Evolutionary conservation across 2,329 filamentous ascomycete genomes (phyloP).

Genomic region (Pseudogymnoascus sp.): DNA sequence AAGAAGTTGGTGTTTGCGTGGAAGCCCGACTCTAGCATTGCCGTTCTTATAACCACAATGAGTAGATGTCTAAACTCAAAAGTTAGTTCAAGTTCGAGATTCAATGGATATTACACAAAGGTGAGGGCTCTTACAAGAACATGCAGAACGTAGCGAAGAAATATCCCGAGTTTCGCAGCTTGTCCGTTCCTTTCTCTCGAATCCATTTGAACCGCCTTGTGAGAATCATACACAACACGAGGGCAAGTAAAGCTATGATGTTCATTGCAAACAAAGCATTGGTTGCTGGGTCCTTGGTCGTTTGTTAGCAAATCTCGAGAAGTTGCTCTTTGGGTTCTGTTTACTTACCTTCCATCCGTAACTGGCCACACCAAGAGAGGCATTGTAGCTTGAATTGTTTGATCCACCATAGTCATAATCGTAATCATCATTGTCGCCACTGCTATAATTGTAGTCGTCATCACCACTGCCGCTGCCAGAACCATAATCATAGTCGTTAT

Average conservation of each 20-base stretch:
- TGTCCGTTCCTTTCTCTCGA: conserved; percentile 1
- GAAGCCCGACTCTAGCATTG: background rate
- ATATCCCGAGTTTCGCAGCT: conserved; percentile 2
- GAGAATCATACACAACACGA: background rate
- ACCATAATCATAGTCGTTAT: background rate
- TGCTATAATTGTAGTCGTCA: background rate
- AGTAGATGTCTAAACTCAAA: background rate
- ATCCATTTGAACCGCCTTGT: conserved; percentile 2
- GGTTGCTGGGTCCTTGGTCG: background rate
- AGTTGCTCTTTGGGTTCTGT: background rate
- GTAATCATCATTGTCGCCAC: background rate
- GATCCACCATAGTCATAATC: background rate
- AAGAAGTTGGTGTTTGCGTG: background rate
- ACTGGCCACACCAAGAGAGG: too few species aligned
- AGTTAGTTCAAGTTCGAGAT: background rate
- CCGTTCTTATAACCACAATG: background rate
- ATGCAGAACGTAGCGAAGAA: background rate
- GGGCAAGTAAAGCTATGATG: background rate
- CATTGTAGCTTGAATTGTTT: background rate
- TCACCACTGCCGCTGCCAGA: background rate
- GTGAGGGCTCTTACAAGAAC: background rate
- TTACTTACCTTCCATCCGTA: background rate
- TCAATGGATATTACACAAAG: background rate
- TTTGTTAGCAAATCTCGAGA: background rate
- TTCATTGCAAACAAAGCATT: background rate